Conservation (phyloP, 2,329 filamentous ascomycete species). For the Sphaceloma murrayae region DNA sequence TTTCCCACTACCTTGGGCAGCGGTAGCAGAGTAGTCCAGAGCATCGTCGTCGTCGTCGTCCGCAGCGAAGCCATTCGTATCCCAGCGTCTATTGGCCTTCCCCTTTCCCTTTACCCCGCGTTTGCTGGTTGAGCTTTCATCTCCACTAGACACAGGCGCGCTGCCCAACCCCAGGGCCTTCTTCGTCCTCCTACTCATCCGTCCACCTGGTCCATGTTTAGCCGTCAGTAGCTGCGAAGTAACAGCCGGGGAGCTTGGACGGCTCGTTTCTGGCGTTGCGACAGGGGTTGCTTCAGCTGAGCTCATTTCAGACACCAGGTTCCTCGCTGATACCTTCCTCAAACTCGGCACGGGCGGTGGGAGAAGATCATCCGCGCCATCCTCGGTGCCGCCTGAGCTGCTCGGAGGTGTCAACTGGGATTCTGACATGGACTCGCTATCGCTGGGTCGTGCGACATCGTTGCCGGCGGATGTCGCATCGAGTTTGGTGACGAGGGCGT, state of each 20-base stretch:
- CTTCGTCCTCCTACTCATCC: conserved; percentile 72
- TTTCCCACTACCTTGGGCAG: conserved; percentile 44
- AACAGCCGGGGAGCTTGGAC: conserved; percentile 63
- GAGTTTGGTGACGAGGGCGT: conserved; percentile 80
- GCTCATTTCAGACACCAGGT: conserved; percentile 26
- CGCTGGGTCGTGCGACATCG: conserved; percentile 18
- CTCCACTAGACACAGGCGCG: conserved; percentile 66
- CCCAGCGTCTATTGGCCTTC: conserved; percentile 90
- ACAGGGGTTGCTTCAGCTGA: conserved; percentile 62
- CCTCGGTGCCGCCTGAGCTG: conserved; percentile 40
- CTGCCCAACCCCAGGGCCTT: conserved; percentile 46
- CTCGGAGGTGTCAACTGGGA: conserved; percentile 45
- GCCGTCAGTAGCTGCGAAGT: conserved; percentile 52
- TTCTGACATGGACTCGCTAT: conserved; percentile 21
- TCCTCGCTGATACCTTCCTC: conserved; percentile 35
- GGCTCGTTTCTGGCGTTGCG: conserved; percentile 63
- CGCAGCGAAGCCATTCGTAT: conserved; percentile 75
- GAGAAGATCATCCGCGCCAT: conserved; percentile 43
- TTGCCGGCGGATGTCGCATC: conserved; percentile 45
- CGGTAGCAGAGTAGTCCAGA: conserved; percentile 77
- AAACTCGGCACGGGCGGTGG: conserved; percentile 46
- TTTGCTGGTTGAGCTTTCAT: conserved; percentile 54
- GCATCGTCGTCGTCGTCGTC: conserved; percentile 69
- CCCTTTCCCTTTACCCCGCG: conserved; percentile 41
- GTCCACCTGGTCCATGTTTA: conserved; percentile 64